Percentiles rank a stretch among this genome's conserved stretches.
These are phyloP conservation scores for Pittosporum tobira DNA, from an alignment of 129 eudicot genomes.

Conservation along the genomic window DNA sequence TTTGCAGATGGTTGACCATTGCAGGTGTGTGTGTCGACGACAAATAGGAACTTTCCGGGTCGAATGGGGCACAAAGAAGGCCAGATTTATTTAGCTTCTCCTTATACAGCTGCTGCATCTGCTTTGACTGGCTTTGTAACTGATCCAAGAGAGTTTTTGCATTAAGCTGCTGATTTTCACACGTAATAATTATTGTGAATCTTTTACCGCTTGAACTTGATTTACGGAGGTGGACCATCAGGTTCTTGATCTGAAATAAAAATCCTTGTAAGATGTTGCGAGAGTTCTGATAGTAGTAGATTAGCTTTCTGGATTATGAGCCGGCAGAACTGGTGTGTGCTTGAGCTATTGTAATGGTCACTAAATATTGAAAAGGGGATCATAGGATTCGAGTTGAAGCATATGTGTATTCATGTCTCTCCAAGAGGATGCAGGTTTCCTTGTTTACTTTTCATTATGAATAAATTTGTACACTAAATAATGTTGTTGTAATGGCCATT, in stretches of 20 bases:
- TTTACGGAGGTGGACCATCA: not conserved
- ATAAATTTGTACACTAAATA: no score
- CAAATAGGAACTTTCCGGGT: slow-evolving; percentile 96
- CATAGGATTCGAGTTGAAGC: no score
- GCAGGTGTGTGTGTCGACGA: slow-evolving; percentile 97
- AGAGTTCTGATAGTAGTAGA: not conserved
- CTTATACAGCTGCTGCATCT: slow-evolving; percentile 93
- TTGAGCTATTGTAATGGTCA: not conserved
- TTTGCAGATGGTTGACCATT: slow-evolving; percentile 3
- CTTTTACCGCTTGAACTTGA: not conserved
- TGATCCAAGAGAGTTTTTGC: slow-evolving; percentile 87
- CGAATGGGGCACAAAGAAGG: slow-evolving; percentile 99
- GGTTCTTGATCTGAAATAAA: not conserved
- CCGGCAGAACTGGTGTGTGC: not conserved
- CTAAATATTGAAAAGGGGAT: no score
- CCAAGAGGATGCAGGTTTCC: no score
- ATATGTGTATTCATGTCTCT: no score
- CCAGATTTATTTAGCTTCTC: slow-evolving; percentile 90
- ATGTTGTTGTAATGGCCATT: no score
- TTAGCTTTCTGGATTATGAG: not conserved
- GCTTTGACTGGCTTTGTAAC: slow-evolving; percentile 92
- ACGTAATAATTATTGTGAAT: not conserved
- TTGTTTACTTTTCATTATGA: no score
- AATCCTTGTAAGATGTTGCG: not conserved
- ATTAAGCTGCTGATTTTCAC: slow-evolving; percentile 10